Evolutionary conservation across 805 yeast species (phyloP), one percentile per base, ranked within the genome.

Genomic region (Candida sphagnicola): DNA sequence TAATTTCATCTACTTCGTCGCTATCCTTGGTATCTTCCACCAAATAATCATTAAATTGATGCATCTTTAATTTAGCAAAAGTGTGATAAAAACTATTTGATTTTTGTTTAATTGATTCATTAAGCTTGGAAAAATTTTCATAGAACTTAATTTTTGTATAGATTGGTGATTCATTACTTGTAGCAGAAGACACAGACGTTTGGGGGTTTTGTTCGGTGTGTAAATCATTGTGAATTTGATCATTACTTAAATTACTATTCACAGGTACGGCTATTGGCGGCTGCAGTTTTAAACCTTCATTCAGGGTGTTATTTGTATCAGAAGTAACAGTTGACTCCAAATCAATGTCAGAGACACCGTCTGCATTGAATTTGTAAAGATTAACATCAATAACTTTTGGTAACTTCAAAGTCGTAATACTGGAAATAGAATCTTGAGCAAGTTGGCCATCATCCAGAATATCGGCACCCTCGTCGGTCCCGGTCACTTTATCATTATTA

Each of bases 21-120:
- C 18, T 31, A 8, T 36, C 17, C 13, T 18, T 30, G 4, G 25
- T 10, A 5, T 37, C 37, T 12, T 37, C 33, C 25, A 30, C 23
- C 15, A 50, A 35, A 30, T 35, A 50, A 21, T 44, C 32, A 26
- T 46, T 44, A 21, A 48, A 45, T 36, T 44, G 46, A 13, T 45
- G 46, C 10, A 47, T 33, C 26, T 38, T 50, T 29, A 33, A 29
- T 30, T 44, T 49, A 21, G 54, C 51, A 34, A 41, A 43, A 36
- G 43, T 46, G 6, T 46, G 37, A 38, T 47, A 56, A 28, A 56
- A 48, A 8, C 49, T 37, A 28, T 45, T 45, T 11, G 59, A 53
- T 26, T 39, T 51, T 26, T 47, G 51, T 34, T 53, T 56, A 38
- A 56, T 51, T 16, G 56, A 49, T 18, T 53, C 47, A 43, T 54